phyloP scores from a whole-genome alignment of 2,329 filamentous ascomycete species.

The Trichoderma sp. region DNA sequence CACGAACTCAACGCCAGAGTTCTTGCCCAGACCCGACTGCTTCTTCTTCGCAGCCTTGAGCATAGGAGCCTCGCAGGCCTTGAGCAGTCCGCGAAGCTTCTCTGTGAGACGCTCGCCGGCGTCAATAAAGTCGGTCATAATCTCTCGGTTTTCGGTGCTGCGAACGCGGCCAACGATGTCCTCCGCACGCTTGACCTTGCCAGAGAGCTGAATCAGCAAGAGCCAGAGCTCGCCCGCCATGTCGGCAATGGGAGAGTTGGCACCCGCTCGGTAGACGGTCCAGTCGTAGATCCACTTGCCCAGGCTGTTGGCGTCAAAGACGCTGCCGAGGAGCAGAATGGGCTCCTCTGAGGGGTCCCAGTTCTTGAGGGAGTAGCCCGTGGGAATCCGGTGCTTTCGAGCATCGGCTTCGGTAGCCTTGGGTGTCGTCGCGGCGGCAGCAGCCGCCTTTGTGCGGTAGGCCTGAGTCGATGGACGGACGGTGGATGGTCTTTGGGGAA shows the following conservation, averaged over 20 bases:
- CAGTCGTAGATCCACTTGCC: constrained; percentile 99
- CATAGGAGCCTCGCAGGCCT: constrained; percentile 92
- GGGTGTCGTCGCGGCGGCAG: constrained; percentile 34
- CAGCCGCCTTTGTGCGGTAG: constrained; percentile 27
- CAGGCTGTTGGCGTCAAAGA: constrained; percentile 95
- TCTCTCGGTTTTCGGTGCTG: constrained; percentile 68
- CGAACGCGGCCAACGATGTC: constrained; percentile 73
- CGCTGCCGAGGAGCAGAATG: constrained; percentile 89
- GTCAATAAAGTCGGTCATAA: constrained; percentile 86
- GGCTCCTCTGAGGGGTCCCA: constrained; percentile 95
- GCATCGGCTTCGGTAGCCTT: constrained; percentile 61
- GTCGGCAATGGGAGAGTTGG: constrained; percentile 79
- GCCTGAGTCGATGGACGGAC: constrained; percentile 43
- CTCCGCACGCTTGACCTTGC: constrained; percentile 89
- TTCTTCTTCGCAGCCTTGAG: constrained; percentile 80
- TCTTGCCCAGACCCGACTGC: constrained; percentile 72
- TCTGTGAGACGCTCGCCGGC: constrained; percentile 83
- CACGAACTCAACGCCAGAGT: constrained; percentile 91
- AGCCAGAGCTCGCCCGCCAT: constrained; percentile 95
- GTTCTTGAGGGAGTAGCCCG: constrained; percentile 93
- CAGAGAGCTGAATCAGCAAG: constrained; percentile 86
- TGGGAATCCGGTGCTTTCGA: constrained; percentile 70
- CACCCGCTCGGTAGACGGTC: constrained; percentile 88
- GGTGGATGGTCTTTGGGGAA: constrained; percentile 53
- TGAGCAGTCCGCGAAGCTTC: constrained; percentile 82